Evolutionary conservation across 495 filamentous ascomycete genomes (phyloP), one percentile per base, ranked within the genome.

Genomic region (Beverwykella pulmonaria): DNA sequence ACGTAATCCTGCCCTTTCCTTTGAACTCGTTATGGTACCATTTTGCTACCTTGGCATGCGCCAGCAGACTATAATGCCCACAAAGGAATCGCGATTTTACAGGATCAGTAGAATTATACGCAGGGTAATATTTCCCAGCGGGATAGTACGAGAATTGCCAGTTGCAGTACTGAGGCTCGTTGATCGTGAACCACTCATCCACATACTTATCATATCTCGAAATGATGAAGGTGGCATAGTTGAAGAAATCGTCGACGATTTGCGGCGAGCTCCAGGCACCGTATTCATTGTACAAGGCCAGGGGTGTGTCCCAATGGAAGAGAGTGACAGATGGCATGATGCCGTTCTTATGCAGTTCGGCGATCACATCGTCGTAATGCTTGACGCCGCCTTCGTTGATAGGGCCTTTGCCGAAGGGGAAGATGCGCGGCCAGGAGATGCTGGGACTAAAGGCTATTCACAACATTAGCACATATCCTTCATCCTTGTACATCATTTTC

Each of bases 251-350:
- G 59, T 77, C 77, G 2, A 82, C 71, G 41, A 81, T 76, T 48
- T 75, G 71, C 3, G 44, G 61, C 32, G 59, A 67, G 15, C 75
- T 72, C 79, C 79, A 81, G 30, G 75, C 79, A 22, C 79, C 79
- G 57, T 81, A 81, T 53, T 75, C 69, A 46, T 78, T 77, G 57
- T 79, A 78, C 29, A 81, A 63, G 17, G 73, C 72, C n/a, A 81
- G 70, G 5, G 79, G 79, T 19, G 78, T 76, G 66, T 81, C 79
- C 79, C 79, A 81, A 68, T 81, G 79, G 59, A 78, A 81, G 26
- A 81, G 74, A 50, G 76, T 80, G 2, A 81, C 63, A 0, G 70
- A 56, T 20, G 79, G 79, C 32, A 71, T 68, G 27, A 81, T 76
- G 50, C 77, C 77, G 63, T 77, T 74, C 41, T 74, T 71, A 12